These are phyloP conservation scores for Ganoderma sinense DNA, from an alignment of 1,284 basidiomycete genomes.

Conservation along the genomic window DNA sequence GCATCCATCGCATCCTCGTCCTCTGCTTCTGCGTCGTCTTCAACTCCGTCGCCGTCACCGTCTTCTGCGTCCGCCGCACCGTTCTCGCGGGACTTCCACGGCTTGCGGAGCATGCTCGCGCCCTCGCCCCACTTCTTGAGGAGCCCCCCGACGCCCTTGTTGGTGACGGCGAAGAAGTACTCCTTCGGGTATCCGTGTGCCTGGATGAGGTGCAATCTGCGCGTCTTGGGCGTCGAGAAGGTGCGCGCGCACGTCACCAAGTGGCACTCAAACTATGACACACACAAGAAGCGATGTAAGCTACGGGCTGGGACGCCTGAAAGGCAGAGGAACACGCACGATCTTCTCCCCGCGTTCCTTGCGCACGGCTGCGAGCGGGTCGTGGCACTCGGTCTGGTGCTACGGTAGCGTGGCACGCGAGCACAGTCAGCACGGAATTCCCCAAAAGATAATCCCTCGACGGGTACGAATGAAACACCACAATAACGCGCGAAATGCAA, in stretches of 20 bases:
- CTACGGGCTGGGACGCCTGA: background rate
- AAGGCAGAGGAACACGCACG: slow-evolving; percentile 54
- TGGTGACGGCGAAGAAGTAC: slow-evolving; percentile 89
- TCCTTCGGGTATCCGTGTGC: slow-evolving; percentile 85
- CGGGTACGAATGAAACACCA: no score
- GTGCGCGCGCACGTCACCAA: slow-evolving; percentile 65
- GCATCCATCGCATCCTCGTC: slow-evolving; percentile 6
- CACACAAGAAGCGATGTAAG: background rate
- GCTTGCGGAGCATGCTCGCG: slow-evolving; percentile 73
- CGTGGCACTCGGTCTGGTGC: slow-evolving; percentile 91
- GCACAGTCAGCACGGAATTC: background rate
- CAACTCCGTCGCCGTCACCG: slow-evolving; percentile 38
- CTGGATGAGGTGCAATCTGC: slow-evolving; percentile 84
- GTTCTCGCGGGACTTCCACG: slow-evolving; percentile 64
- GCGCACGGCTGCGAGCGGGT: slow-evolving; percentile 76
- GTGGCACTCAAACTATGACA: slow-evolving; percentile 84
- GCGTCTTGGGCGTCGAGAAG: slow-evolving; percentile 81
- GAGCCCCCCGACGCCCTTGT: slow-evolving; percentile 84
- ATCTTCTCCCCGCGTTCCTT: slow-evolving; percentile 90
- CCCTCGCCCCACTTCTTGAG: slow-evolving; percentile 82
- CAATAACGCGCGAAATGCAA: no score
- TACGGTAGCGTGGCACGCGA: slow-evolving; percentile 40
- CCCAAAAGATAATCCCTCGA: background rate
- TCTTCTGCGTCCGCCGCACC: slow-evolving; percentile 35
- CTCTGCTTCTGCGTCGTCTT: slow-evolving; percentile 30